Evolutionary conservation across 805 yeast species (phyloP).

Genomic region (Candida endomychidarum): DNA sequence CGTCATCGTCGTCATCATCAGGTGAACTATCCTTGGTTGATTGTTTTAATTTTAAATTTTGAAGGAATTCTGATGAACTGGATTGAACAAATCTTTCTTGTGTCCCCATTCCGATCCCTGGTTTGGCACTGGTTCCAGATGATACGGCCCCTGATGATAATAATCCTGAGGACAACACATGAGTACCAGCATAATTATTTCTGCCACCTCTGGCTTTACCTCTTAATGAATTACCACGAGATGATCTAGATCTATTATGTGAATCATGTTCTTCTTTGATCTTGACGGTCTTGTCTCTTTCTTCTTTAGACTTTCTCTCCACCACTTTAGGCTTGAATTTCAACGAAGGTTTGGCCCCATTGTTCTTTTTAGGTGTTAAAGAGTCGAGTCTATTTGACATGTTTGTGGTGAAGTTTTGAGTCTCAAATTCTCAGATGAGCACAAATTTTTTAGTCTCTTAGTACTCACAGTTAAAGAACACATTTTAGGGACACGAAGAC

Average conservation of each 20-base stretch:
- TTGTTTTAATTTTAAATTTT: conserved; percentile 8
- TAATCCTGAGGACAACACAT: conserved; percentile 71
- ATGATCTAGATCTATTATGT: conserved; percentile 21
- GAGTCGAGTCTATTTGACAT: conserved; percentile 47
- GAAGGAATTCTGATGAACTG: conserved; percentile 25
- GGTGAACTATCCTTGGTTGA: background rate
- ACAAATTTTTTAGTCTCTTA: conserved; percentile 1
- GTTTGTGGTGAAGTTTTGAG: background rate
- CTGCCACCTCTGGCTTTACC: conserved; percentile 39
- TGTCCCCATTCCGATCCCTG: too few relatives aligned
- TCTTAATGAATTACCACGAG: conserved; percentile 27
- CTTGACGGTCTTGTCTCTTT: conserved; percentile 64
- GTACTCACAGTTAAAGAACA: too few relatives aligned
- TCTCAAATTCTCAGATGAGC: conserved; percentile 11
- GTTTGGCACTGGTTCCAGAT: conserved; percentile 27
- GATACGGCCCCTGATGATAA: conserved; percentile 64
- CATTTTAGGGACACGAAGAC: too few relatives aligned
- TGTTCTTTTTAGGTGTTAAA: conserved; percentile 33
- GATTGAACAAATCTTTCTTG: too few relatives aligned
- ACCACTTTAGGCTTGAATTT: conserved; percentile 87
- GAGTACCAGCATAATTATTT: conserved; percentile 50
- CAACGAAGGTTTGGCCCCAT: conserved; percentile 49
- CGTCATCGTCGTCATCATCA: conserved; percentile 29
- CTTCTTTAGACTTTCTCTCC: conserved; percentile 80
- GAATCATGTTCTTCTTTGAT: conserved; percentile 36